Conservation (phyloP, 768 basidiomycete genomes). For the Rhizopogon vulgaris region DNA sequence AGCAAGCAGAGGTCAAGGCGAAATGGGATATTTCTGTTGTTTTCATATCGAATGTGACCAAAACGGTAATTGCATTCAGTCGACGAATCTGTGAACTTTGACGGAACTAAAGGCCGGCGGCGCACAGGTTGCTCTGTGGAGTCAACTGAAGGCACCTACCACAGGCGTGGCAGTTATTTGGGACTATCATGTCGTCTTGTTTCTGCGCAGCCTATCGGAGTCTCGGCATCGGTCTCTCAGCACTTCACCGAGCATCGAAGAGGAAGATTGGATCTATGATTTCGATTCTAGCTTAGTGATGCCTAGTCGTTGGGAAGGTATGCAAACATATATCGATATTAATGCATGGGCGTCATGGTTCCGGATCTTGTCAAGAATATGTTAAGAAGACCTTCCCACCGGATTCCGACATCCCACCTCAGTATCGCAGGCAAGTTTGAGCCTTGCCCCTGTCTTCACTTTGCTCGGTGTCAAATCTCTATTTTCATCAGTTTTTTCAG, state of each 20-base stretch:
- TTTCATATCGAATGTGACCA: slow-evolving; percentile 60
- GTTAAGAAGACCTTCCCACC: slow-evolving; percentile 37
- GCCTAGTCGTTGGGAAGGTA: slow-evolving; percentile 50
- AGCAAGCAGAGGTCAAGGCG: slow-evolving; percentile 18
- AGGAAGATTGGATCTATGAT: slow-evolving; percentile 58
- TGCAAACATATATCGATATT: slow-evolving; percentile 7
- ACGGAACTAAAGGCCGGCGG: slow-evolving; percentile 5
- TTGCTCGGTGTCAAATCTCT: slow-evolving; percentile 4
- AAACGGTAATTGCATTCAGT: slow-evolving; percentile 38
- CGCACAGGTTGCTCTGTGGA: slow-evolving; percentile 58
- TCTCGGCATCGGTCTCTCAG: not conserved
- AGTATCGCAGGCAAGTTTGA: slow-evolving; percentile 41
- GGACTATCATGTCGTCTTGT: slow-evolving; percentile 72
- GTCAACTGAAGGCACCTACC: slow-evolving; percentile 40
- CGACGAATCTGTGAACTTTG: not conserved
- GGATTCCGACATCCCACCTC: slow-evolving; percentile 19
- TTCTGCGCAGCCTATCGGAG: slow-evolving; percentile 34
- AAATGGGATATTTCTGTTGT: slow-evolving; percentile 49
- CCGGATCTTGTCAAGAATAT: slow-evolving; percentile 35
- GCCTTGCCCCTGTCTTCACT: not conserved
- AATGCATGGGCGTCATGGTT: not conserved
- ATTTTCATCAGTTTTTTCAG: slow-evolving; percentile 48
- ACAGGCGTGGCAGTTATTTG: slow-evolving; percentile 45
- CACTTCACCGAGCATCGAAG: slow-evolving; percentile 4
- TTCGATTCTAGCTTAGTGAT: slow-evolving; percentile 48